Percentiles rank a stretch among this genome's conserved stretches.
These are phyloP conservation scores for Juncus inflexus DNA, from an alignment of 176 grass and related monocot genomes.

Conservation along the genomic window DNA sequence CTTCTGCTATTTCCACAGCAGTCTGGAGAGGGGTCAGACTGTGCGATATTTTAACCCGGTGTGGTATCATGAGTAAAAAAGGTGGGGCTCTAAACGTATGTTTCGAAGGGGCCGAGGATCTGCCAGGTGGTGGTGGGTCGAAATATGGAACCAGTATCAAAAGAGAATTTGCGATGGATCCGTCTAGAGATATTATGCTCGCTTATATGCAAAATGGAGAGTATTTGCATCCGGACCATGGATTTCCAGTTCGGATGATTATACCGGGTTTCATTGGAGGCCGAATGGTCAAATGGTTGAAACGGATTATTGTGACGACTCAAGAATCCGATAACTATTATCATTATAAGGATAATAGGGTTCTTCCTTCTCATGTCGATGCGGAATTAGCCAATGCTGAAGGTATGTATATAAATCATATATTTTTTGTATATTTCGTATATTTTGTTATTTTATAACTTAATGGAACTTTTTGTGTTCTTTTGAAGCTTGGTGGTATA, in stretches of 20 bases:
- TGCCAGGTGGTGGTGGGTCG: constrained; percentile 67
- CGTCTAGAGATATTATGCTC: constrained; percentile 62
- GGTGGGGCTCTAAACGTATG: constrained; percentile 60
- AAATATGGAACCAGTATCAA: constrained; percentile 86
- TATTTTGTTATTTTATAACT: not conserved
- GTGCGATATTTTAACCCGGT: constrained; percentile 60
- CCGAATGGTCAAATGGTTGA: constrained; percentile 97
- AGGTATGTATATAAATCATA: constrained; percentile 33
- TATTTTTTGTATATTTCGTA: not conserved
- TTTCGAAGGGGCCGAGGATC: constrained; percentile 91
- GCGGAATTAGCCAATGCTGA: constrained; percentile 91
- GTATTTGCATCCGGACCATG: constrained; percentile 59
- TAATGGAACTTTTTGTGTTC: not conserved
- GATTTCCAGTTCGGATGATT: constrained; percentile 65
- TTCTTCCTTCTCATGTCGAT: constrained; percentile 80
- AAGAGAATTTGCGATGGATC: constrained; percentile 62
- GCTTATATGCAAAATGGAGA: constrained; percentile 97
- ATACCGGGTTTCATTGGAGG: constrained; percentile 83
- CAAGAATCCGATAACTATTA: constrained; percentile 79
- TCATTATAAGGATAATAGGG: constrained; percentile 88
- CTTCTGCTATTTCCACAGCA: constrained; percentile 58
- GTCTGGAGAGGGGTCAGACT: constrained; percentile 71
- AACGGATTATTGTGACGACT: constrained; percentile 66
- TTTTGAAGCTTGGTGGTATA: constrained; percentile 91
- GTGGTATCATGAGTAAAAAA: constrained; percentile 46